phyloP scores from a whole-genome alignment of 305 asterid genomes.

The Fraxinus albicans region DNA sequence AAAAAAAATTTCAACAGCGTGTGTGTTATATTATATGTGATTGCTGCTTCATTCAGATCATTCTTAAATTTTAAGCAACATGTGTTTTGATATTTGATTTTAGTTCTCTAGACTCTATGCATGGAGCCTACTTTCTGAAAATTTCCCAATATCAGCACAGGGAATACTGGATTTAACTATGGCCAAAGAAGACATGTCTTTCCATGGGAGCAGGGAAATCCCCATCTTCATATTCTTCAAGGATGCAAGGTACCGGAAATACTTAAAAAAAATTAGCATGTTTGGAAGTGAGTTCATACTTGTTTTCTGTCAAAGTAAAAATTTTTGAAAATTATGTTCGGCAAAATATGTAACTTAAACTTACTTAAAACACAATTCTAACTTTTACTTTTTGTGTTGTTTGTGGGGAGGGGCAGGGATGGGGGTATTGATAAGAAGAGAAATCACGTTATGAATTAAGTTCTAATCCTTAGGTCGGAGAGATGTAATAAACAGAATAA shows the following conservation, averaged over 20 bases:
- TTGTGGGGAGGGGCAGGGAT: background rate
- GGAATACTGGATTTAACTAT: background rate
- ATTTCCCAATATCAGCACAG: background rate
- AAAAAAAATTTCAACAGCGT: background rate
- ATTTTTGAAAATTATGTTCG: background rate
- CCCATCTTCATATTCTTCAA: conserved; percentile 42
- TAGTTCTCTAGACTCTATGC: background rate
- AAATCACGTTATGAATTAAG: background rate
- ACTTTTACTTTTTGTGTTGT: background rate
- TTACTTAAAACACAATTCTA: background rate
- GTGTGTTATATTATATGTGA: background rate
- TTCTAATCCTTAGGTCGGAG: background rate
- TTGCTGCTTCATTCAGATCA: too few relatives aligned
- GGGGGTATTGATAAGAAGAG: background rate
- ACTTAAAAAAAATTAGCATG: background rate
- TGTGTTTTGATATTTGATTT: background rate
- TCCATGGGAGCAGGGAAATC: background rate
- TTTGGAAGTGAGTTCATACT: background rate
- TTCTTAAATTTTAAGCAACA: background rate
- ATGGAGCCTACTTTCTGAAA: background rate
- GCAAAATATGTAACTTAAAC: background rate
- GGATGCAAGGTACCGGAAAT: conserved; percentile 40
- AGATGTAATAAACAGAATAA: background rate
- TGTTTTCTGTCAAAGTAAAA: background rate
- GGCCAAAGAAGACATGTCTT: background rate